Conservation (phyloP, 169 alveolate species). For the Plasmodium yoelii region DNA sequence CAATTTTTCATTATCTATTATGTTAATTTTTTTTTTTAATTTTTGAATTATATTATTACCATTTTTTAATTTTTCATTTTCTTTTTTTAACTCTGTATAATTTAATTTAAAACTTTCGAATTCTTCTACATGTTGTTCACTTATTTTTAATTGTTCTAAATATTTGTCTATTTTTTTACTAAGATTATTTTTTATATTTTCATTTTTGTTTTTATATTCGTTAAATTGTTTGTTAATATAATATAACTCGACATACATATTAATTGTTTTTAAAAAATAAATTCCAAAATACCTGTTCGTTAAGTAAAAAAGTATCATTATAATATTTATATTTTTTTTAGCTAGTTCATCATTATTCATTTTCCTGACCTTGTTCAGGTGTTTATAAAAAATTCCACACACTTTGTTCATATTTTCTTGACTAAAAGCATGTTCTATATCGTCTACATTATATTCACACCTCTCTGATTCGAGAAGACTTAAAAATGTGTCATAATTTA, state of each 20-base stretch:
- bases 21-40: slow-evolving; percentile 23
- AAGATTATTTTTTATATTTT: slow-evolving; percentile 1
- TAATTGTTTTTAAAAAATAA: slow-evolving; percentile 16
- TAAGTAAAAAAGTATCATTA: slow-evolving; percentile 22
- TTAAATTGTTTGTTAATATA: slow-evolving; percentile 8
- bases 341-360: slow-evolving; percentile 12
- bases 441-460: slow-evolving; percentile 30
- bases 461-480: not conserved
- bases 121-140: slow-evolving; percentile 20
- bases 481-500: not conserved
- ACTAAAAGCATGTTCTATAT: slow-evolving; percentile 36
- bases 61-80: slow-evolving; percentile 42
- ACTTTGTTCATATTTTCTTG: slow-evolving; percentile 41
- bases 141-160: slow-evolving; percentile 10
- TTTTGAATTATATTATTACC: slow-evolving; percentile 16
- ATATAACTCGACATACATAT: slow-evolving; percentile 10
- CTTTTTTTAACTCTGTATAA: slow-evolving; percentile 15
- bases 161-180: slow-evolving; percentile 23
- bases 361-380: slow-evolving; percentile 27
- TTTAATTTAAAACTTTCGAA: slow-evolving; percentile 1
- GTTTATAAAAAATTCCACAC: slow-evolving; percentile 23
- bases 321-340: slow-evolving; percentile 11
- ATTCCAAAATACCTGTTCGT: slow-evolving; percentile 29
- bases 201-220: slow-evolving; percentile 11
- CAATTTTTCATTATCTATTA: slow-evolving; percentile 18